phyloP scores from a whole-genome alignment of 345 rosid genomes.

The Hibiscus mutabilis region DNA sequence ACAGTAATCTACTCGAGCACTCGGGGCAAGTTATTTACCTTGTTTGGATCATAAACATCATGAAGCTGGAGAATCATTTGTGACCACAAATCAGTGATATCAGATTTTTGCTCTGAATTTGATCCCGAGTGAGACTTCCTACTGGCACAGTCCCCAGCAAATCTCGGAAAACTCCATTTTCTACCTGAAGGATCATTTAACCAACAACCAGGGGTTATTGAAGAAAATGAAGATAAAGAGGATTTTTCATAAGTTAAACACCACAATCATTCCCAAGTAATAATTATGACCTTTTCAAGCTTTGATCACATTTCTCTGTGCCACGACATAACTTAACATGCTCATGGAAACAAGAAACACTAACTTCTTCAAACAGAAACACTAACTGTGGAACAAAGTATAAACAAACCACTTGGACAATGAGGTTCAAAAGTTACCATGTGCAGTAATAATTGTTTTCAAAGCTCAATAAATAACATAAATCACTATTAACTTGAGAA shows the following conservation, averaged over 20 bases:
- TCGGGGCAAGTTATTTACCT: slow-evolving; percentile 31
- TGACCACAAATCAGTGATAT: slow-evolving; percentile 85
- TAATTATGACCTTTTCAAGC: not conserved
- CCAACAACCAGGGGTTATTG: not conserved
- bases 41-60: slow-evolving; percentile 95
- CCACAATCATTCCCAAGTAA: not conserved
- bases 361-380: not conserved
- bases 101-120: slow-evolving; percentile 60
- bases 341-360: slow-evolving; percentile 7
- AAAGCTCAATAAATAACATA: not conserved
- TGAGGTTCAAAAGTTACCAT: not conserved
- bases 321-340: not conserved
- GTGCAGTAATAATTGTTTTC: not conserved
- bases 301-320: not conserved
- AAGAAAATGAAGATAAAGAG: not conserved
- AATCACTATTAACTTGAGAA: not conserved
- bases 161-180: slow-evolving; percentile 89
- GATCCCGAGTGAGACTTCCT: slow-evolving; percentile 60
- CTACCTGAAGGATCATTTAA: slow-evolving; percentile 43
- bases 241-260: not conserved
- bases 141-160: slow-evolving; percentile 89
- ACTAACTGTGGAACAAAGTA: not conserved
- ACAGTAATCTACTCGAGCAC: not conserved
- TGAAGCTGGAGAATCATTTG: slow-evolving; percentile 98
- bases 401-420: not conserved